These are phyloP conservation scores for Phaseolus lunatus DNA, from an alignment of 306 rosid genomes.

Conservation along the genomic window DNA sequence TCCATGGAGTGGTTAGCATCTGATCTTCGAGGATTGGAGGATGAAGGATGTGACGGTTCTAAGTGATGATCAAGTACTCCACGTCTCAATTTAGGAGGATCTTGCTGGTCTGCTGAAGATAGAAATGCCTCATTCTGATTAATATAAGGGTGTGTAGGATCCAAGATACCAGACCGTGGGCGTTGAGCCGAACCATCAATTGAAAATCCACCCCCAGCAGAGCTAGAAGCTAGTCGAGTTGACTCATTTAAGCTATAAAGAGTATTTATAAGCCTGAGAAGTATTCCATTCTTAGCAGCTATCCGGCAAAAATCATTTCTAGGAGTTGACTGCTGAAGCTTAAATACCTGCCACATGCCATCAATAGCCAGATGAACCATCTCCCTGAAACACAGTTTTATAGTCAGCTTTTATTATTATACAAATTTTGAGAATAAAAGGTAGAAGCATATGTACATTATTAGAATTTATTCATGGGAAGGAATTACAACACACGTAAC, in stretches of 20 bases:
- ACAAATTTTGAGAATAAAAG: conserved; percentile 35
- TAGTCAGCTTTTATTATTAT: conserved; percentile 38
- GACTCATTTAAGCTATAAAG: conserved; percentile 99
- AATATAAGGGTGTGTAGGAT: conserved; percentile 67
- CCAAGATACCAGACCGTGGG: conserved; percentile 84
- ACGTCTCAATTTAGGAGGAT: conserved; percentile 68
- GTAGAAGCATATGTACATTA: background rate
- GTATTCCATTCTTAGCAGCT: conserved; percentile 95
- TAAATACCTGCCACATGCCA: conserved; percentile 99
- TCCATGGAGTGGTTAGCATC: conserved; percentile 73
- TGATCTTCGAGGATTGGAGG: conserved; percentile 79
- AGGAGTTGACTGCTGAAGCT: conserved; percentile 96
- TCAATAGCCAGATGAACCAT: conserved; percentile 99
- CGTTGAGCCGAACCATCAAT: conserved; percentile 78
- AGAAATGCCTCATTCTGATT: conserved; percentile 66
- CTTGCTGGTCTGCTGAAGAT: conserved; percentile 71
- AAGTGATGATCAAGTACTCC: conserved; percentile 72
- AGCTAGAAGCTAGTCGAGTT: conserved; percentile 82
- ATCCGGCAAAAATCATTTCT: conserved; percentile 96
- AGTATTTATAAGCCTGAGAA: conserved; percentile 93
- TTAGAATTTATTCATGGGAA: background rate
- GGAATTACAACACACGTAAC: conserved; percentile 11
- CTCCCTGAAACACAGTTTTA: conserved; percentile 69
- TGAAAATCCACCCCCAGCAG: conserved; percentile 80
- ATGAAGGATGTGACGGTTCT: conserved; percentile 82